Evolutionary conservation across 805 yeast genomes (phyloP).

Genomic region (Jamesozyma lodderae): DNA sequence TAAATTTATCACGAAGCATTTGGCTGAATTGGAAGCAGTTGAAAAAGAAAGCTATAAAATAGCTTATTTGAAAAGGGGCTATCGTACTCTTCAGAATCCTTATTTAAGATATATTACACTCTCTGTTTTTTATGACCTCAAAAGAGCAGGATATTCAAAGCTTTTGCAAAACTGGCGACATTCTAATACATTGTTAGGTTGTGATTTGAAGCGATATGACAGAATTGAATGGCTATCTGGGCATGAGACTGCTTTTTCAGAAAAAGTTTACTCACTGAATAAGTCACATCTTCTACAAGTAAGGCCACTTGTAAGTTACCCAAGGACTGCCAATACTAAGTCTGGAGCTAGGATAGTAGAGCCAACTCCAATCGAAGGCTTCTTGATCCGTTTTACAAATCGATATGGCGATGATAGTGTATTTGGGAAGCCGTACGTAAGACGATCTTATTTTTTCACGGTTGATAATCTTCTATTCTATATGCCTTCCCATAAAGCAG

Average conservation of each 20-base stretch:
- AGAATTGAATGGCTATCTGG: conserved; percentile 62
- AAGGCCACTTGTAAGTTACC: conserved; percentile 38
- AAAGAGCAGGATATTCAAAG: conserved; percentile 17
- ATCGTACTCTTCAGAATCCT: conserved; percentile 18
- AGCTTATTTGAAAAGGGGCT: conserved; percentile 14
- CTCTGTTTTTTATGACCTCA: conserved; percentile 30
- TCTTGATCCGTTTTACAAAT: conserved; percentile 48
- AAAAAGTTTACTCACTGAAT: conserved; percentile 36
- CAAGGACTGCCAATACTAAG: conserved; percentile 21
- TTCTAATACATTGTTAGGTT: conserved; percentile 35
- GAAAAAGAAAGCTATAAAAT: conserved; percentile 13
- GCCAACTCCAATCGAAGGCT: conserved; percentile 79
- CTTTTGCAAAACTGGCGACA: conserved; percentile 22
- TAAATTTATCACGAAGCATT: conserved; percentile 4
- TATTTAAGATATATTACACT: conserved; percentile 18
- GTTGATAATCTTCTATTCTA: conserved; percentile 53
- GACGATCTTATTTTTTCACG: conserved; percentile 55
- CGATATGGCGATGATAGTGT: conserved; percentile 36
- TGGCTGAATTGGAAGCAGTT: conserved; percentile 6
- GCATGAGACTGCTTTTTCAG: conserved; percentile 34
- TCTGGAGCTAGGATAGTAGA: conserved; percentile 33
- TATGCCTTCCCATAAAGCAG: conserved; percentile 43
- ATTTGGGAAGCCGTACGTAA: conserved; percentile 36
- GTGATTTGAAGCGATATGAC: conserved; percentile 62
- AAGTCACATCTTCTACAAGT: conserved; percentile 52